phyloP scores from a whole-genome alignment of 2,329 filamentous ascomycete species.

The Metarhizium album region DNA sequence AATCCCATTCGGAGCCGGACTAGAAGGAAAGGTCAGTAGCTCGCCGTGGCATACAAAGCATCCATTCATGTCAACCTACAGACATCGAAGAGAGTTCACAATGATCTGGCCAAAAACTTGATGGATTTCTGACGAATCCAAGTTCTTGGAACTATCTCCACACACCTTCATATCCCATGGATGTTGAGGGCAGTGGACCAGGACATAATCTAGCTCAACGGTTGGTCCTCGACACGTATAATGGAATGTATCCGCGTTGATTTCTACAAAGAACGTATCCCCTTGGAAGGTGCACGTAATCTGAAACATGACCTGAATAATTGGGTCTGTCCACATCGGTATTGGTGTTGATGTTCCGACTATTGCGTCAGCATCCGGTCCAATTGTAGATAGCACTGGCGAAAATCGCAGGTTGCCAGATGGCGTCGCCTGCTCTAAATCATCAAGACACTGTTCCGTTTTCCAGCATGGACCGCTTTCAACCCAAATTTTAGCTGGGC shows the following conservation, averaged over 20 bases:
- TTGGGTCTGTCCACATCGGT: constrained; percentile 10
- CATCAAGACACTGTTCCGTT: constrained; percentile 2
- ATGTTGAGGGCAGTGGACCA: constrained; percentile 19
- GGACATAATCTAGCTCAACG: constrained; percentile 13
- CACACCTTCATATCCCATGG: constrained; percentile 22
- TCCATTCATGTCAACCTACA: constrained; percentile 12
- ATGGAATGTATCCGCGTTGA: constrained; percentile 16
- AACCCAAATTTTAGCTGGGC: constrained; percentile 11
- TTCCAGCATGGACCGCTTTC: constrained; percentile 11
- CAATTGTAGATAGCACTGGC: constrained; percentile 16
- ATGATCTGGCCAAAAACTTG: constrained; percentile 12
- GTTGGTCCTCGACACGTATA: constrained; percentile 11
- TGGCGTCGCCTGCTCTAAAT: not conserved
- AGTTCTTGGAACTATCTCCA: constrained; percentile 8
- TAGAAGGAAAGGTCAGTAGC: constrained; percentile 2
- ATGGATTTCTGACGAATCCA: constrained; percentile 9
- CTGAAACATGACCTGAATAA: constrained; percentile 16
- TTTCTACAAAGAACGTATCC: constrained; percentile 13
- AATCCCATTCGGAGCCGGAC: constrained; percentile 9
- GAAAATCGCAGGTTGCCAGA: constrained; percentile 15
- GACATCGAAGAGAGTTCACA: constrained; percentile 13
- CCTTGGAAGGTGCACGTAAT: constrained; percentile 12
- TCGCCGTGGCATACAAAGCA: not conserved
- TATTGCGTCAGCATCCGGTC: constrained; percentile 16
- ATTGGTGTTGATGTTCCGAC: not conserved